phyloP scores from a whole-genome alignment of 306 rosid species.

The Fragaria vesca region DNA sequence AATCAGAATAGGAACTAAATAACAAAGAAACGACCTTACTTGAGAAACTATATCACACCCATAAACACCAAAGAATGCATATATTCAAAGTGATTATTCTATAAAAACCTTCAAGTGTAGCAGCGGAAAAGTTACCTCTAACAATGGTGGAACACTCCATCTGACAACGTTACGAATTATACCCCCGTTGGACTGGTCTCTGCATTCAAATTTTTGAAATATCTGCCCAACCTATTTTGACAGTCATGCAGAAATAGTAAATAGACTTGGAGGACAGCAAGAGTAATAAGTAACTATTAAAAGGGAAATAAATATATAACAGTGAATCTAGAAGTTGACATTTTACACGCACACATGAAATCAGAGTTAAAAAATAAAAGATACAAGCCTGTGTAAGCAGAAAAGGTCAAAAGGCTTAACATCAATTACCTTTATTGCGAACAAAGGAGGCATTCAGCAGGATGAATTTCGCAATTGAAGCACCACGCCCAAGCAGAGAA shows the following conservation, averaged over 20 bases:
- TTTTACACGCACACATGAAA: background rate
- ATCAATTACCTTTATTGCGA: conserved; percentile 10
- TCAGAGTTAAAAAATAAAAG: background rate
- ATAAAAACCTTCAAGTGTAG: conserved; percentile 12
- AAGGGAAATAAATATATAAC: background rate
- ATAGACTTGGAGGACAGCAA: background rate
- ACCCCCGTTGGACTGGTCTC: conserved; percentile 52
- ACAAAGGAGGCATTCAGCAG: background rate
- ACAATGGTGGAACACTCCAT: conserved; percentile 82
- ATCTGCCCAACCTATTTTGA: conserved; percentile 77
- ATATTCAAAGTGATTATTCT: background rate
- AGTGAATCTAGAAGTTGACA: background rate
- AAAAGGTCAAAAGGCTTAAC: background rate
- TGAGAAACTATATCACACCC: background rate
- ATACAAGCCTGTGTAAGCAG: background rate
- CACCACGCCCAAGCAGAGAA: background rate
- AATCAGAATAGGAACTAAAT: background rate
- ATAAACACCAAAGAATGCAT: background rate
- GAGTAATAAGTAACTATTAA: background rate
- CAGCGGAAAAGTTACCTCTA: conserved; percentile 55
- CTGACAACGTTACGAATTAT: conserved; percentile 70
- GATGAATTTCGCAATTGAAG: background rate
- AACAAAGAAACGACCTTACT: background rate
- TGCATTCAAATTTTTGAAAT: conserved; percentile 89
- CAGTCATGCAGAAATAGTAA: conserved; percentile 22